Evolutionary conservation across 106 monocot genomes (phyloP), one percentile per base, ranked within the genome.

Genomic region (Platanthera guangdongensis): DNA sequence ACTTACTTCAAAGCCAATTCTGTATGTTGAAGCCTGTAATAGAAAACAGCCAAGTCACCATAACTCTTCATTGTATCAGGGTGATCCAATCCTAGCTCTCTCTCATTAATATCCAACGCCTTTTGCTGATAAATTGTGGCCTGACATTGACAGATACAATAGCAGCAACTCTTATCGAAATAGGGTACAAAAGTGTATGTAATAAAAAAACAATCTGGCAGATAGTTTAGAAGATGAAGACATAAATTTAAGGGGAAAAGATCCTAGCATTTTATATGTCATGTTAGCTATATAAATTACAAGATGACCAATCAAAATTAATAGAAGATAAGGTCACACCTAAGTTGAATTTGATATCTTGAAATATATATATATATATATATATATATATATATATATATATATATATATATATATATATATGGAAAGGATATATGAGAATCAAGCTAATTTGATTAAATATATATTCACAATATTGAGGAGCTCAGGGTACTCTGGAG

Each of bases 1-100:
- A 67, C 85, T 90, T 85, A 99, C 97, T 99, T 99, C 57, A 99
- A 78, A 73, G 97, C 97, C 79, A 99, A 71, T 80, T 99, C 97
- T 46, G 97, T 99, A 74, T 94, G 97, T 15, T 99, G 97, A 75
- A 99, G 92, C 68, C 97, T 80, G 81, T 99, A 99, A 76, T 99
- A 99, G 83, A 99, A 99, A 18, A 99, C 97, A 68, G 97, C 97
- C 64, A 99, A 91, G 78, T 99, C 97, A 28, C 97, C 97, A 80
- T 99, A 99, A 75, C 94, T 99, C 85, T 99, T 99, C 97, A 94
- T 99, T 16, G 97, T 99, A 82, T 99, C 97, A 46, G 97, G 97
- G 81, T 99, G 97, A 80, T 99, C 97, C 74, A 99, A 81, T 51
- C 97, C 97, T 77, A 99, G 93, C 83, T 99, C 97, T 73, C 97